These are phyloP conservation scores for Miamiensis avidus DNA, from an alignment of 169 alveolate genomes.

Conservation along the genomic window DNA sequence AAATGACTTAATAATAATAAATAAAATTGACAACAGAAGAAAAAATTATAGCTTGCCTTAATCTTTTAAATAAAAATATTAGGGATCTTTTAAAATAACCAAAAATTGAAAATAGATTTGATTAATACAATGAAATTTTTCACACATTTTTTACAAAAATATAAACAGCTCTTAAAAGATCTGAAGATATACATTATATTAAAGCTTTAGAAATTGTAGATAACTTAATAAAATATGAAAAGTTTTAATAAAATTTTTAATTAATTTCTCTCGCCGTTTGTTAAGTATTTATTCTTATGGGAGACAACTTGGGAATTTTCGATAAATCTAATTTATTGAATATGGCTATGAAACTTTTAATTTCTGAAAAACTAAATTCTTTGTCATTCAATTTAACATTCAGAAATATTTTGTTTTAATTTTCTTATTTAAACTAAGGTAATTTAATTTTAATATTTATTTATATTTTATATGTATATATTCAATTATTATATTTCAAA, in stretches of 20 bases:
- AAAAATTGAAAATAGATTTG: no score
- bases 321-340: neutral
- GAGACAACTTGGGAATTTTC: neutral
- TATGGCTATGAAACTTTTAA: neutral
- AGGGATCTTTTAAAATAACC: no score
- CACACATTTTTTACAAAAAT: neutral
- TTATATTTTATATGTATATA: no score
- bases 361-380: neutral
- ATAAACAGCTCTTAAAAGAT: neutral
- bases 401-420: neutral
- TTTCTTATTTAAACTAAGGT: neutral
- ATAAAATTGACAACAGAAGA: no score
- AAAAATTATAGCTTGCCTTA: no score
- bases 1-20: no score
- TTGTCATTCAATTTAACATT: neutral
- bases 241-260: no score
- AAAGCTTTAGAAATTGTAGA: neutral
- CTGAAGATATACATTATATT: neutral
- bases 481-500: no score
- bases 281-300: neutral
- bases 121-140: neutral
- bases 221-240: neutral
- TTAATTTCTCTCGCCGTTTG: neutral
- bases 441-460: no score
- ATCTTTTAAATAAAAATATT: no score